These are phyloP conservation scores for Datisca glomerata DNA, from an alignment of 306 rosid species.

Conservation along the genomic window DNA sequence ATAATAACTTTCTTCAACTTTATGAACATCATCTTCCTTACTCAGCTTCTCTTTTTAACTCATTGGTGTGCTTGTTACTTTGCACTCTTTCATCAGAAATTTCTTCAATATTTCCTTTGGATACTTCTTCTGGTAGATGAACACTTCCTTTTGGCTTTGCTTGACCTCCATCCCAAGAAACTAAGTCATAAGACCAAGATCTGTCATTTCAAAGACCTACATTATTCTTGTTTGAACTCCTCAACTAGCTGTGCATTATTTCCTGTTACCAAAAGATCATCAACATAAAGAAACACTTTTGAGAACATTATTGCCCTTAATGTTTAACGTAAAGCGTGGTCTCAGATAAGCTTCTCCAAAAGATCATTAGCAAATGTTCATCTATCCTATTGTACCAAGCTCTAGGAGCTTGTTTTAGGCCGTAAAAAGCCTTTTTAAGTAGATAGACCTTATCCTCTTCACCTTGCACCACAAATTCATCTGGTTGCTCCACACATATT, in stretches of 20 bases:
- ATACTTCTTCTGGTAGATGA: background rate
- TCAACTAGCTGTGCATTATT: background rate
- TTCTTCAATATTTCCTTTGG: background rate
- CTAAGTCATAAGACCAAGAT: background rate
- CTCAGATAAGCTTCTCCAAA: background rate
- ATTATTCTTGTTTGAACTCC: conserved; percentile 1
- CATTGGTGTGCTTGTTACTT: background rate
- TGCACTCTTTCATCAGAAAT: background rate
- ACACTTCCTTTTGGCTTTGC: background rate
- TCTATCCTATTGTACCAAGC: background rate
- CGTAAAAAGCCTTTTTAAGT: background rate
- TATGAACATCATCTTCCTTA: background rate
- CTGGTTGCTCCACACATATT: background rate
- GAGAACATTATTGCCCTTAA: background rate
- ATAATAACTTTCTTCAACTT: background rate
- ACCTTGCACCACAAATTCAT: background rate
- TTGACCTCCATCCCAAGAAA: conserved; percentile 4
- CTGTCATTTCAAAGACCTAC: conserved; percentile 6
- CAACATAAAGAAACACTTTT: background rate
- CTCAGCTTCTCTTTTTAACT: background rate
- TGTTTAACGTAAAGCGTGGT: background rate
- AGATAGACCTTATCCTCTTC: background rate
- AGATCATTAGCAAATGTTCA: background rate
- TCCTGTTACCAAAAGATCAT: conserved; percentile 1
- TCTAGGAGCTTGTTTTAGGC: too few relatives aligned